Conservation (phyloP, 768 basidiomycete species). For the Tylopilus cervinicoccineus region DNA sequence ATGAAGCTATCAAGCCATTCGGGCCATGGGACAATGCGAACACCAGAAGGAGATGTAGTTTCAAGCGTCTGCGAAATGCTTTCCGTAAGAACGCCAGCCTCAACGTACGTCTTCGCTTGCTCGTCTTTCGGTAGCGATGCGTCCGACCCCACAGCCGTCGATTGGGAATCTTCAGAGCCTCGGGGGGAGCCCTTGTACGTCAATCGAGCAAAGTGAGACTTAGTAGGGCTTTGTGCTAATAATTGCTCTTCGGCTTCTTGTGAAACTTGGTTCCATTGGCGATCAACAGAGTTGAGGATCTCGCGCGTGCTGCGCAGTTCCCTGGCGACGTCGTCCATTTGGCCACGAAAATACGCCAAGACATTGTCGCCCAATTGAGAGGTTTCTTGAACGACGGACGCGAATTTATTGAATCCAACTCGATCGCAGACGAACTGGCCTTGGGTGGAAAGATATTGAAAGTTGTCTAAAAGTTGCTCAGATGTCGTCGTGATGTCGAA, state of each 20-base stretch:
- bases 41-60: slow-evolving; percentile 22
- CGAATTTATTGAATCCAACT: slow-evolving; percentile 41
- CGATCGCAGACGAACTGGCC: slow-evolving; percentile 35
- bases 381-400: slow-evolving; percentile 45
- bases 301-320: slow-evolving; percentile 47
- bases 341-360: slow-evolving; percentile 48
- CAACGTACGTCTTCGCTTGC: slow-evolving; percentile 14
- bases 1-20: slow-evolving; percentile 39
- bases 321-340: slow-evolving; percentile 47
- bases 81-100: slow-evolving; percentile 21
- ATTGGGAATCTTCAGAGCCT: slow-evolving; percentile 65
- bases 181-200: slow-evolving; percentile 40
- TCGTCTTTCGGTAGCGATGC: slow-evolving; percentile 10
- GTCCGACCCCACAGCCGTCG: slow-evolving; percentile 42
- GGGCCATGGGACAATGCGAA: slow-evolving; percentile 34
- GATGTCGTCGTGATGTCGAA: slow-evolving; percentile 43
- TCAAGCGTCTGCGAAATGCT: slow-evolving; percentile 11
- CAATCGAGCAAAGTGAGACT: slow-evolving; percentile 10
- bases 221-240: slow-evolving; percentile 1
- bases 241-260: slow-evolving; percentile 45
- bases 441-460: slow-evolving; percentile 47
- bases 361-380: slow-evolving; percentile 43
- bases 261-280: slow-evolving; percentile 41
- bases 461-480: slow-evolving; percentile 50
- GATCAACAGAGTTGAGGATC: slow-evolving; percentile 41